These are phyloP conservation scores for Fusarium sp. DNA, from an alignment of 2,329 filamentous ascomycete species.

Conservation along the genomic window DNA sequence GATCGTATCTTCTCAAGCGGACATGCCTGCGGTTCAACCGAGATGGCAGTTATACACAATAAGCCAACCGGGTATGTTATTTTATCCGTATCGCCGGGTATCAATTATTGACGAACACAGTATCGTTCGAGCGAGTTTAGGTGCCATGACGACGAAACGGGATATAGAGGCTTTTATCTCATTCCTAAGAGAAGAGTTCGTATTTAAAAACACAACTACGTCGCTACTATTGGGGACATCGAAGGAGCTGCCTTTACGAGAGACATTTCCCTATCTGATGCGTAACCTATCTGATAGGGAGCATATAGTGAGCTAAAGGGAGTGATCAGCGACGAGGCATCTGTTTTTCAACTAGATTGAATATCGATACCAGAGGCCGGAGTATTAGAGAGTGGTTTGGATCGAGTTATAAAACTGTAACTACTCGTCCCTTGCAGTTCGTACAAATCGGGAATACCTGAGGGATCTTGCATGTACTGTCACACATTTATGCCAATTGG, in stretches of 20 bases:
- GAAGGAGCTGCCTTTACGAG: slow-evolving; percentile 30
- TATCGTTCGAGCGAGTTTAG: slow-evolving; percentile 70
- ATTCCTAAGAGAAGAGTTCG: slow-evolving; percentile 55
- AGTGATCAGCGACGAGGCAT: not conserved
- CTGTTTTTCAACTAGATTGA: not conserved
- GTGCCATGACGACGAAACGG: slow-evolving; percentile 69
- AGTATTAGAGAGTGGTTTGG: not conserved
- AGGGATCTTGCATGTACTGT: not conserved
- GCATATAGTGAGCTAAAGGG: not conserved
- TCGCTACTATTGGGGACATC: slow-evolving; percentile 25
- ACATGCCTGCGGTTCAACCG: slow-evolving; percentile 67
- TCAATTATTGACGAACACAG: slow-evolving; percentile 49
- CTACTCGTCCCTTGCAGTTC: not conserved
- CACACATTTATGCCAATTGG: not conserved
- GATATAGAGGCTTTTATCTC: slow-evolving; percentile 65
- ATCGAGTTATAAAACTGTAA: not conserved
- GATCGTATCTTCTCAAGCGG: slow-evolving; percentile 66
- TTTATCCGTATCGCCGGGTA: too few relatives aligned
- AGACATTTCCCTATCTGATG: slow-evolving; percentile 19
- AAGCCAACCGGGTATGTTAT: slow-evolving; percentile 64
- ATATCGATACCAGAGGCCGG: not conserved
- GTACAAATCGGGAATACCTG: not conserved
- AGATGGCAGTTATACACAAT: slow-evolving; percentile 64
- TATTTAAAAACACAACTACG: slow-evolving; percentile 5
- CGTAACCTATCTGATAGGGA: slow-evolving; percentile 13